Conservation (phyloP, 805 yeast species). For the Jamesozyma lodderae region DNA sequence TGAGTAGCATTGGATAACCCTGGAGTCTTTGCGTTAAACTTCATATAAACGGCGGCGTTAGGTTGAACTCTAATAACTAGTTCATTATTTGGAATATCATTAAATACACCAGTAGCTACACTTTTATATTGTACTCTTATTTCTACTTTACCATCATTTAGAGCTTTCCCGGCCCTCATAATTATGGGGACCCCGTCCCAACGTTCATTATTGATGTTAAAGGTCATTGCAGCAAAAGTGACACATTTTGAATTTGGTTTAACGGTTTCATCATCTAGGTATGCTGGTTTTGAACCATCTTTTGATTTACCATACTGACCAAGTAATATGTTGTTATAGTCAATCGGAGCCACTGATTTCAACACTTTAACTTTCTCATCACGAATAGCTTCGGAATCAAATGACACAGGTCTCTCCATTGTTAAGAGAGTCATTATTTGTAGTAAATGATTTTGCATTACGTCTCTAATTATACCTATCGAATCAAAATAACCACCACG, state of each 20-base stretch:
- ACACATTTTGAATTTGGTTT: slow-evolving; percentile 73
- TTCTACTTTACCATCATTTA: slow-evolving; percentile 89
- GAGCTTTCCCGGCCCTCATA: slow-evolving; percentile 92
- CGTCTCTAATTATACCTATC: slow-evolving; percentile 94
- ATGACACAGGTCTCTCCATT: slow-evolving; percentile 92
- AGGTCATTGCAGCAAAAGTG: slow-evolving; percentile 79
- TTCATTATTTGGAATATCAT: slow-evolving; percentile 79
- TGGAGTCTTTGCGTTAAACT: slow-evolving; percentile 87
- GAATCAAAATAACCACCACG: slow-evolving; percentile 95
- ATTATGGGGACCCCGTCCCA: slow-evolving; percentile 98
- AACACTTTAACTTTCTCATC: slow-evolving; percentile 93
- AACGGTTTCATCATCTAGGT: slow-evolving; percentile 87
- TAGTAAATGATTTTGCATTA: slow-evolving; percentile 92
- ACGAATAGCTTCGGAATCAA: slow-evolving; percentile 84
- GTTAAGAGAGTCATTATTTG: slow-evolving; percentile 86
- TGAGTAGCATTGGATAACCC: slow-evolving; percentile 81
- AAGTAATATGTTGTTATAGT: slow-evolving; percentile 54
- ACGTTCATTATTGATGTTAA: slow-evolving; percentile 80
- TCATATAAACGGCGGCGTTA: slow-evolving; percentile 84
- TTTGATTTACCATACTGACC: slow-evolving; percentile 83
- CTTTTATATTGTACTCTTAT: slow-evolving; percentile 86
- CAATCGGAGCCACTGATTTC: slow-evolving; percentile 66
- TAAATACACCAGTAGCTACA: slow-evolving; percentile 74
- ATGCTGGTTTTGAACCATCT: slow-evolving; percentile 86
- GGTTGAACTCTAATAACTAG: slow-evolving; percentile 92